Evolutionary conservation across 371 early-diverging fungal species (phyloP).

Genomic region (Choanephora cucurbitarum): DNA sequence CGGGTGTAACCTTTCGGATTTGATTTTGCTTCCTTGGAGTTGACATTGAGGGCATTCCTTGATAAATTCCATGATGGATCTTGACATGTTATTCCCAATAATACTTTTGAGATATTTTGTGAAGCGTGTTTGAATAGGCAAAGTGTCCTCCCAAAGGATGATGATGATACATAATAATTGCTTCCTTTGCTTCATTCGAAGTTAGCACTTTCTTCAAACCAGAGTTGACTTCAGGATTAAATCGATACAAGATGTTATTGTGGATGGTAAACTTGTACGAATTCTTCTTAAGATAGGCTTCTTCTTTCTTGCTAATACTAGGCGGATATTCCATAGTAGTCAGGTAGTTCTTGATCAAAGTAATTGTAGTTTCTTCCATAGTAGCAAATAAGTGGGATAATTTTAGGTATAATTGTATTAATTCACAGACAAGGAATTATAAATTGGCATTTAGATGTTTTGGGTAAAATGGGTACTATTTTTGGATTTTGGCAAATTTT

Average conservation of each 20-base stretch:
- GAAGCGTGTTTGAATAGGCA: background rate
- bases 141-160: background rate
- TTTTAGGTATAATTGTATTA: no score
- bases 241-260: background rate
- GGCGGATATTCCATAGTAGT: background rate
- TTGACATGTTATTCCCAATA: slow-evolving; percentile 1
- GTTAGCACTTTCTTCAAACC: background rate
- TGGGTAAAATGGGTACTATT: no score
- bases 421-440: no score
- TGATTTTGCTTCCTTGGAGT: background rate
- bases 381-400: no score
- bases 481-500: no score
- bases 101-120: slow-evolving; percentile 1
- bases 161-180: background rate
- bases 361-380: background rate
- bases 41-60: slow-evolving; percentile 3
- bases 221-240: background rate
- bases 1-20: background rate
- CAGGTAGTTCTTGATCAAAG: background rate
- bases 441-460: no score
- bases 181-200: background rate
- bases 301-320: background rate
- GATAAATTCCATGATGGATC: background rate
- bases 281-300: background rate
- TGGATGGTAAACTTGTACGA: slow-evolving; percentile 1